Evolutionary conservation across 176 grass and related monocot genomes (phyloP), one percentile per base, ranked within the genome.

Genomic region (Zea luxurians): DNA sequence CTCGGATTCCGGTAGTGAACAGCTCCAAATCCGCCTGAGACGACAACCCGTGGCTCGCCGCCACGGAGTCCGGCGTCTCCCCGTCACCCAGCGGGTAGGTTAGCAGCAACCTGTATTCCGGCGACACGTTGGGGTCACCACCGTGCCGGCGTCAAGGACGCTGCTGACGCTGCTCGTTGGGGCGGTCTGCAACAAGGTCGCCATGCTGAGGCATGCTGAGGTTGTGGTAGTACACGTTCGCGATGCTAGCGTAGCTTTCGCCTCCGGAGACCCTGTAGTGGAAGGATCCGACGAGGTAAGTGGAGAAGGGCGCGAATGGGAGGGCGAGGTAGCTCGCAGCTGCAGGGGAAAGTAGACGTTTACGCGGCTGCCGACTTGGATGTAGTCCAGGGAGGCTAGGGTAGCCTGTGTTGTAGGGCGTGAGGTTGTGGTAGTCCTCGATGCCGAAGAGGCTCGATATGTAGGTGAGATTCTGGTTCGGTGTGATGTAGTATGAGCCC

Each of bases 201-300:
- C 7, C 68, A 88, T 83, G 70, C 89, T 94, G 80, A 98, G 89
- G 80, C n/a, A n/a, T n/a, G n/a, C 92, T 90, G 9, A 62, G 73
- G 49, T 64, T 94, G 27, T 94, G 89, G 9, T 66, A 69, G 49
- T 64, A 98, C 0, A 8, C 2, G 17, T 0, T 35, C 53, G 95
- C 70, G 74, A 94, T 55, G 4, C 0, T 18, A 1, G 0, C 0
- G 65, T 98, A 98, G 55, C 52, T 98, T 0, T 87, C 42, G 0
- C 80, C 77, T 34, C 0, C 0, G 2, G 1, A 0, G 35, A 90
- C 35, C 0, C 0, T 20, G 83, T 92, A 75, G 0, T 47, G 75
- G 66, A 94, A 54, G 47, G 78, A n/a, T 45, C 81, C 85, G 60
- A 83, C 87, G 66, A 93, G 91, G 71, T 68, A 70, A 61, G 71